These are phyloP conservation scores for Epichloe brachyelytri DNA, from an alignment of 2,329 filamentous ascomycete species.

Conservation along the genomic window DNA sequence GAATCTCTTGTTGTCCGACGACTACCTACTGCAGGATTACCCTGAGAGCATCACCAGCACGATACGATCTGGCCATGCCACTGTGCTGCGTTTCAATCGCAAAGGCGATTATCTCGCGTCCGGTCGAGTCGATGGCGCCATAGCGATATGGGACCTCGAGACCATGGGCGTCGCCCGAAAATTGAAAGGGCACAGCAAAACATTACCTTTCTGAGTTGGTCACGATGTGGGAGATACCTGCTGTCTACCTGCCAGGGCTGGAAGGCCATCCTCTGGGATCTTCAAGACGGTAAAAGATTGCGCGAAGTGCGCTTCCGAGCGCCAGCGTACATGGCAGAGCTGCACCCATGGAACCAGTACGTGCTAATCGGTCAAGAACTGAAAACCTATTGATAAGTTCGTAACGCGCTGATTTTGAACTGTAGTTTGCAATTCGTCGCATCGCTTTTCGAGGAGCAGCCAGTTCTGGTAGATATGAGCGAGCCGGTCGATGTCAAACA, in stretches of 20 bases:
- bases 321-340: conserved; percentile 88
- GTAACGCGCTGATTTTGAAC: conserved; percentile 10
- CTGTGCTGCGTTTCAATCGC: conserved; percentile 74
- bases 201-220: conserved; percentile 94
- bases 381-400: not conserved
- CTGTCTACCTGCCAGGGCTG: conserved; percentile 91
- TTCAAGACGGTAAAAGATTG: conserved; percentile 55
- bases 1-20: conserved; percentile 49
- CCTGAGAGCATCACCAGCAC: conserved; percentile 82
- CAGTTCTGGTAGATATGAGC: conserved; percentile 72
- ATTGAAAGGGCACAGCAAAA: conserved; percentile 85
- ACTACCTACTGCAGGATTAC: conserved; percentile 63
- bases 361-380: conserved; percentile 4
- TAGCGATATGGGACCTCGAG: conserved; percentile 94
- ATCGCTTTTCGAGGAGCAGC: conserved; percentile 87
- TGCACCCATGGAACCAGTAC: conserved; percentile 83
- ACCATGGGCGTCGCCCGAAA: conserved; percentile 95
- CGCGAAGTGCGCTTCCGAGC: conserved; percentile 85
- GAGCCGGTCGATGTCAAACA: conserved; percentile 59
- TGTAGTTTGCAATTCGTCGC: conserved; percentile 73
- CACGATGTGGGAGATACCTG: conserved; percentile 77
- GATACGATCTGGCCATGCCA: conserved; percentile 59
- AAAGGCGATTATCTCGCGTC: conserved; percentile 91
- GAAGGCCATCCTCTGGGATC: conserved; percentile 93
- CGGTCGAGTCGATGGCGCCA: conserved; percentile 83